Percentiles rank a stretch among this genome's conserved stretches.
phyloP scores from a whole-genome alignment of 225 moss, liverwort and hornwort genomes.

The Straminergon stramineum region DNA sequence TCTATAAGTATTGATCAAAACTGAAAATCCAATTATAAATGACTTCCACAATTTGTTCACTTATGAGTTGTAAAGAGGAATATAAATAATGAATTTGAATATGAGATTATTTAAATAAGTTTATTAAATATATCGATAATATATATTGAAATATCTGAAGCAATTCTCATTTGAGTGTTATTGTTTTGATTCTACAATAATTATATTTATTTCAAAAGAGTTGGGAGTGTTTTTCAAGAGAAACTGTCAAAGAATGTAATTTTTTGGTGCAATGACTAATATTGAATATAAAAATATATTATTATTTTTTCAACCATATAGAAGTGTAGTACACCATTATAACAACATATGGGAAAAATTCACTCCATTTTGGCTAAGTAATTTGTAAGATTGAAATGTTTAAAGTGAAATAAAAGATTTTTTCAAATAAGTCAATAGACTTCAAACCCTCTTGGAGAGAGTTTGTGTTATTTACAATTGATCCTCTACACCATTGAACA shows the following conservation, averaged over 20 bases:
- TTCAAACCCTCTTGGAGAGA: too few species aligned
- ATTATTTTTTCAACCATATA: neutral
- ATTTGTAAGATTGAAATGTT: neutral
- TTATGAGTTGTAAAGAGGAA: neutral
- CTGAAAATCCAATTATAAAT: neutral
- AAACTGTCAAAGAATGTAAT: fast-evolving
- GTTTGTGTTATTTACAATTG: neutral
- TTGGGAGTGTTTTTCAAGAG: too few species aligned
- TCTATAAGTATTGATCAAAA: neutral
- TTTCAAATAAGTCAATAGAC: neutral
- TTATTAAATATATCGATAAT: neutral
- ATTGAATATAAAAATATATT: neutral
- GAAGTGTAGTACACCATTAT: neutral
- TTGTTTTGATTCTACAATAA: neutral
- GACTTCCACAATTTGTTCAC: neutral
- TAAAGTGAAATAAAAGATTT: neutral
- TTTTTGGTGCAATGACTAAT: too few species aligned
- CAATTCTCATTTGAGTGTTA: neutral
- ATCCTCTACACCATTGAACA: neutral
- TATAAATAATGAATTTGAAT: neutral
- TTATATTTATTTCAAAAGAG: neutral
- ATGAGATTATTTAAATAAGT: too few species aligned
- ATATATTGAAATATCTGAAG: neutral
- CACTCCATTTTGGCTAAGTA: neutral
- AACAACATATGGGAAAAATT: neutral